A percentile compares a stretch with the other conserved stretches of the same genome.
phyloP scores from a whole-genome alignment of 148 eudicot genomes.

The Oxyria digyna region DNA sequence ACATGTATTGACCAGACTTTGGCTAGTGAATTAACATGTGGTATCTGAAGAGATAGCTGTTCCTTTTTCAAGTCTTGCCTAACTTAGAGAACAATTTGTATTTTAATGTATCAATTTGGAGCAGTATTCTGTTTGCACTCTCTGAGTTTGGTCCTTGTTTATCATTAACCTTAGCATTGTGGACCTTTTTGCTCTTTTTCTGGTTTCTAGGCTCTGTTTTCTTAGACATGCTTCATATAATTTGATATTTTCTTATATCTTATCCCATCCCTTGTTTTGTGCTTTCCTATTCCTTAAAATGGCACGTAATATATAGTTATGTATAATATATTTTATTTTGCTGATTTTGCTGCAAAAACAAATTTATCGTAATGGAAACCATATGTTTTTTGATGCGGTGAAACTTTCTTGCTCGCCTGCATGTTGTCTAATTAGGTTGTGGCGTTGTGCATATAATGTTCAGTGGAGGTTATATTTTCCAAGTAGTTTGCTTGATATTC shows the following conservation, averaged over 20 bases:
- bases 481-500: conserved; percentile 1
- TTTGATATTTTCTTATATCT: background rate
- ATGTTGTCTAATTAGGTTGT: background rate
- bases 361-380: background rate
- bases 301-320: background rate
- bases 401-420: background rate
- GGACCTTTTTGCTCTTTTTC: background rate
- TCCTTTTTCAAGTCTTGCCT: background rate
- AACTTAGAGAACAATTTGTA: background rate
- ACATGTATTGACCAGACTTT: background rate
- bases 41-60: background rate
- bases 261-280: background rate
- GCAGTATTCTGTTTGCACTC: background rate
- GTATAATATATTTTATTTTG: background rate
- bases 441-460: background rate
- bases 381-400: background rate
- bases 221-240: background rate
- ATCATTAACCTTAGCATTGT: background rate
- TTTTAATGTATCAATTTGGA: background rate
- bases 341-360: background rate
- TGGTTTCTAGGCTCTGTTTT: background rate
- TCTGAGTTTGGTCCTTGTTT: background rate
- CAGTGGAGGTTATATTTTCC: background rate
- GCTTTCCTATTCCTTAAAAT: background rate
- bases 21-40: background rate